Evolutionary conservation across 116 monocot genomes (phyloP).

Genomic region (Posidonia oceanica): DNA sequence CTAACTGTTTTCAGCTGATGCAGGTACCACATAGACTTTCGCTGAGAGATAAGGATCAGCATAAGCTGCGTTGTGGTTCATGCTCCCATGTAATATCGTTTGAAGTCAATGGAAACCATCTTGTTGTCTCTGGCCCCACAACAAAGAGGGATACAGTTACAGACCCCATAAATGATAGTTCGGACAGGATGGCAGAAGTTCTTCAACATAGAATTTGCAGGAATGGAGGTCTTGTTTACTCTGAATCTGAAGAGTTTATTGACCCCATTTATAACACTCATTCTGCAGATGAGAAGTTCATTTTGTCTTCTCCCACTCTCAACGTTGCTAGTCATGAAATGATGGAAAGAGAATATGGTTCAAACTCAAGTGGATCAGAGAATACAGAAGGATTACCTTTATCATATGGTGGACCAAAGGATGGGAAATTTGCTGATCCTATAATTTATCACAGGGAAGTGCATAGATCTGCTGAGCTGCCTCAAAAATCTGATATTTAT

Average conservation of each 20-base stretch:
- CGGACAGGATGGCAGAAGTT: conserved; percentile 6
- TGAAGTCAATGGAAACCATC: conserved; percentile 41
- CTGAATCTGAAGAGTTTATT: conserved; percentile 12
- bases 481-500: conserved; percentile 19
- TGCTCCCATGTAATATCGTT: conserved; percentile 65
- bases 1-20: conserved; percentile 67
- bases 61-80: conserved; percentile 65
- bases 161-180: conserved; percentile 4
- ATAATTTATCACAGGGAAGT: conserved; percentile 33
- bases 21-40: conserved; percentile 42
- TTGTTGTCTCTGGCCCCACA: conserved; percentile 20
- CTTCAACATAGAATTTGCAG: conserved; percentile 1
- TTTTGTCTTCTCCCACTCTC: conserved; percentile 31
- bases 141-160: conserved; percentile 6
- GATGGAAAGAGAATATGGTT: conserved; percentile 29
- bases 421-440: conserved; percentile 35
- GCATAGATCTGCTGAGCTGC: conserved; percentile 34
- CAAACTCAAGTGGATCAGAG: conserved; percentile 34
- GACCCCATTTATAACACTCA: conserved; percentile 12
- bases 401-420: conserved; percentile 29
- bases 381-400: conserved; percentile 37
- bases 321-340: conserved; percentile 27
- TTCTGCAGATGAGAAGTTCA: conserved; percentile 39
- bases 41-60: conserved; percentile 21
- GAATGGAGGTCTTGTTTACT: not conserved